Evolutionary conservation across 2,329 filamentous ascomycete species (phyloP).

Genomic region (Aspergillus costaricaensis): DNA sequence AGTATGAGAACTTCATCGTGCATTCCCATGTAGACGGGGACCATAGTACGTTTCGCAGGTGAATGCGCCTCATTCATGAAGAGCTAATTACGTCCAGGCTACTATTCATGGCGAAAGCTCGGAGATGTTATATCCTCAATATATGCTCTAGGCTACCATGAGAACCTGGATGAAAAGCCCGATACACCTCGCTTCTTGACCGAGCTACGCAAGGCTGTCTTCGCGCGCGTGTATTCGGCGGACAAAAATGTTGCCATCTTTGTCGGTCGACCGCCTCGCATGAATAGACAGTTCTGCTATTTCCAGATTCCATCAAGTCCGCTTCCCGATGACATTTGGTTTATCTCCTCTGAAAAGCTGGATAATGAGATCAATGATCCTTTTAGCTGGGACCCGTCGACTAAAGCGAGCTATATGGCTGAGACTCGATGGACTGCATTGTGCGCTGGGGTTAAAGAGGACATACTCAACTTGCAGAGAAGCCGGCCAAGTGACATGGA

Average conservation of each 20-base stretch:
- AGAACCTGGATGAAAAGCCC: slow-evolving; percentile 36
- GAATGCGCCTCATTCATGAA: background rate
- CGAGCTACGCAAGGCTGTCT: slow-evolving; percentile 42
- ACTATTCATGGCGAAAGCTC: slow-evolving; percentile 49
- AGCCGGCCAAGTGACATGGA: slow-evolving; percentile 19
- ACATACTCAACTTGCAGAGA: slow-evolving; percentile 29
- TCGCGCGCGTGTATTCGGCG: slow-evolving; percentile 47
- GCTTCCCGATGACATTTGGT: background rate
- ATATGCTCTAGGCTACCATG: slow-evolving; percentile 51
- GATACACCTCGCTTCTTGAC: slow-evolving; percentile 39
- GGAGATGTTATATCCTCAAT: slow-evolving; percentile 52
- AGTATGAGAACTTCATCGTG: slow-evolving; percentile 52
- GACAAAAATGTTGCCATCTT: slow-evolving; percentile 54
- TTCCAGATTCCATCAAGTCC: slow-evolving; percentile 27
- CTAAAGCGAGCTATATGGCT: slow-evolving; percentile 25
- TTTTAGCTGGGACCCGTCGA: slow-evolving; percentile 17
- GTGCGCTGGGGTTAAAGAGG: slow-evolving; percentile 30
- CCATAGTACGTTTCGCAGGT: slow-evolving; percentile 40
- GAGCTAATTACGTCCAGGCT: slow-evolving; percentile 34
- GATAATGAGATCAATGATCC: no score
- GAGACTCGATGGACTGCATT: slow-evolving; percentile 32
- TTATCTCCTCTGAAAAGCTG: no score
- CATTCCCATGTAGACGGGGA: slow-evolving; percentile 49
- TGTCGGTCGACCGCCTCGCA: slow-evolving; percentile 50
- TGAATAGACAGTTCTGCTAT: slow-evolving; percentile 44